Evolutionary conservation across 495 filamentous ascomycete genomes (phyloP).

Genomic region (Xylaria castorea): DNA sequence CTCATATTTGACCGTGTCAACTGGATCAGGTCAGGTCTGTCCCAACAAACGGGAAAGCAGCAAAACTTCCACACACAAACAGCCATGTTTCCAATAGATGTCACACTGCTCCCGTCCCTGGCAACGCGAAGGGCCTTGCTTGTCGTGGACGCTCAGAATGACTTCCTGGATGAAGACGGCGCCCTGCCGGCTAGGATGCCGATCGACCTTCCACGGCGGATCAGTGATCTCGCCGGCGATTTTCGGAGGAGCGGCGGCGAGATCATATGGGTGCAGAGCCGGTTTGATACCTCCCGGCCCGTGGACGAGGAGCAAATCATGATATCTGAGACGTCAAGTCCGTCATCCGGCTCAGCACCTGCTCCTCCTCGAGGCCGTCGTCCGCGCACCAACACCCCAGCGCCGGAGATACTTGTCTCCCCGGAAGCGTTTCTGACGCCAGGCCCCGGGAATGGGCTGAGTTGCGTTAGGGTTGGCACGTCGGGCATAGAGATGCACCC

Average conservation of each 20-base stretch:
- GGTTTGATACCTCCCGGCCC: constrained; percentile 68
- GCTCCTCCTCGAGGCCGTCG: constrained; percentile 33
- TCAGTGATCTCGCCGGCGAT: constrained; percentile 67
- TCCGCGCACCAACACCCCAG: constrained; percentile 27
- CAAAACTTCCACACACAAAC: not conserved
- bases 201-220: constrained; percentile 69
- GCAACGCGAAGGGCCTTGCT: constrained; percentile 82
- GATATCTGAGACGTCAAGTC: constrained; percentile 38
- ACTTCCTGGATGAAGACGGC: constrained; percentile 77
- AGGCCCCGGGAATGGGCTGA: constrained; percentile 49
- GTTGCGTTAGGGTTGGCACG: constrained; percentile 66
- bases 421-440: constrained; percentile 52
- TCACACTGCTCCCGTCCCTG: constrained; percentile 53
- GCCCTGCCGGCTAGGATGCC: constrained; percentile 70
- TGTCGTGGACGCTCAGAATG: constrained; percentile 89
- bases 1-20: not conserved
- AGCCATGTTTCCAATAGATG: constrained; percentile 57
- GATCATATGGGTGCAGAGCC: constrained; percentile 86
- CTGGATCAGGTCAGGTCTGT: not conserved
- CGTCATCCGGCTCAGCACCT: constrained; percentile 25
- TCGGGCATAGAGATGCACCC: constrained; percentile 72
- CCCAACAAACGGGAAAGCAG: not conserved
- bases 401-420: constrained; percentile 25
- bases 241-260: constrained; percentile 78
- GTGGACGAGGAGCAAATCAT: constrained; percentile 60